Percentiles rank a stretch among this genome's conserved stretches.
Conservation (phyloP, 2,329 filamentous ascomycete species). For the Pezicula rhizophila region DNA sequence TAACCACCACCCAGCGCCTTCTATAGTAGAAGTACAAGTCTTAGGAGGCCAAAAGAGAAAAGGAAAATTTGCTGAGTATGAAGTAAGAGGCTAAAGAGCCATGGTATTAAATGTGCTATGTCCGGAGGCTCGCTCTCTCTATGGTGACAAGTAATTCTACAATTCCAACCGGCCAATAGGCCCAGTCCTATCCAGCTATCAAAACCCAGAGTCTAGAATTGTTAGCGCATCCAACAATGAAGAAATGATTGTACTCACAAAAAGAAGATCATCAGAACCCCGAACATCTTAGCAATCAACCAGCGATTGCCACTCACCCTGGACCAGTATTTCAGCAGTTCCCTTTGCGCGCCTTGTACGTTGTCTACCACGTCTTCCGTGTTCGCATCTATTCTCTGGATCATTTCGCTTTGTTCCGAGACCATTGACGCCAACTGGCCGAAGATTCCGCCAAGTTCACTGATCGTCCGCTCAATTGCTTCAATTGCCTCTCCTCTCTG, state of each 20-base stretch:
- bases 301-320: constrained; percentile 91
- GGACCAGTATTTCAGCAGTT: constrained; percentile 95
- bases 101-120: background rate
- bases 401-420: constrained; percentile 94
- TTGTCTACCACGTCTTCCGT: constrained; percentile 98
- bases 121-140: background rate
- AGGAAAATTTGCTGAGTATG: no score
- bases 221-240: background rate
- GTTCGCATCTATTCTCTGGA: constrained; percentile 93
- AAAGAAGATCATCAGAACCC: constrained; percentile 93
- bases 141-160: no score
- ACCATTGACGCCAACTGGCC: constrained; percentile 96
- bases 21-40: no score
- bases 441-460: constrained; percentile 86
- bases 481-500: constrained; percentile 94
- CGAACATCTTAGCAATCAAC: constrained; percentile 84
- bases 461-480: constrained; percentile 91
- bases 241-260: constrained; percentile 39
- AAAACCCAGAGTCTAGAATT: constrained; percentile 1
- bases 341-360: constrained; percentile 90
- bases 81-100: background rate
- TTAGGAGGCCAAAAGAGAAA: no score
- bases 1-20: no score
- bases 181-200: background rate
- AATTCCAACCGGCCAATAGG: background rate